Conservation (phyloP, 2,329 filamentous ascomycete genomes). For the Purpureocillium lavendulum region DNA sequence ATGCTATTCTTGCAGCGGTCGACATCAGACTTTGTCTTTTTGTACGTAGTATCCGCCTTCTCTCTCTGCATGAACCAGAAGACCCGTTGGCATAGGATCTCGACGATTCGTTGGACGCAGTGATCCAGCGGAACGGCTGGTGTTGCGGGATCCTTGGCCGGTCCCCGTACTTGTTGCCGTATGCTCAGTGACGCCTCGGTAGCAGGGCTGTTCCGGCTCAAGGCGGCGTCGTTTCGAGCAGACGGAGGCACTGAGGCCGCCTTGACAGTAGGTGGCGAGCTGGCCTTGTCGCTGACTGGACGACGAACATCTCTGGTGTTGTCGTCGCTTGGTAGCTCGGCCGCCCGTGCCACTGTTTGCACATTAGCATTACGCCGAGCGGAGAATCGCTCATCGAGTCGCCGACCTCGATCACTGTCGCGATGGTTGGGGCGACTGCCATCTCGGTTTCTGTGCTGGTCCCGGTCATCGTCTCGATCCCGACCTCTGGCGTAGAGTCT, state of each 20-base stretch:
- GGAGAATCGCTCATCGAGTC: too few species aligned
- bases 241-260: neutral
- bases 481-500: too few species aligned
- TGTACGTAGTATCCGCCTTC: conserved; percentile 9
- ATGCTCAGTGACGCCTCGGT: too few species aligned
- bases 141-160: too few species aligned
- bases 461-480: too few species aligned
- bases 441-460: neutral
- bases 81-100: conserved; percentile 14
- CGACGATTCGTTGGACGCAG: conserved; percentile 8
- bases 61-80: conserved; percentile 10
- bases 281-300: neutral
- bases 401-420: too few species aligned
- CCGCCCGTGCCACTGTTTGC: too few species aligned
- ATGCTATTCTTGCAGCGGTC: conserved; percentile 8
- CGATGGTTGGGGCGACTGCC: too few species aligned
- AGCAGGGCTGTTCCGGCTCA: neutral
- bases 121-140: neutral
- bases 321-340: neutral
- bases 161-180: too few species aligned
- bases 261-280: neutral
- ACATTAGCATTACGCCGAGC: too few species aligned
- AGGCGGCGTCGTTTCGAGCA: neutral
- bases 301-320: neutral
- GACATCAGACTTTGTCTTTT: conserved; percentile 8